Evolutionary conservation across 108 stramenopile species (phyloP), one percentile per base, ranked within the genome.

Genomic region (Fragilariopsis cylindrus): DNA sequence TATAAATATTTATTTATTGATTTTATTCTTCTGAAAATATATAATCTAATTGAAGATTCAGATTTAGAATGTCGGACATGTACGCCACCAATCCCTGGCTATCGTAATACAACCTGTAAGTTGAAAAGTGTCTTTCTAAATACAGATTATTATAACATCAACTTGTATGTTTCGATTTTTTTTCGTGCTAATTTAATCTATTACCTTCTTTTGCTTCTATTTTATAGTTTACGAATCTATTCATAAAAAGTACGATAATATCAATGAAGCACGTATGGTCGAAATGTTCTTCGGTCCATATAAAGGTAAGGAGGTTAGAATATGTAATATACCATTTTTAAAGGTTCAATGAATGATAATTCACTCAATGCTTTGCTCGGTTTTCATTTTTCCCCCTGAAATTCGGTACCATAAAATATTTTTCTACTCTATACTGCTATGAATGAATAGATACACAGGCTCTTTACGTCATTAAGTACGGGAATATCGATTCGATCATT

Each of bases 231-330:
- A 50, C 12, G 48, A 68, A 52, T 52, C 48, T 3, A 50, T 40
- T 0, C 7, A 65, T 19, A 11, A 65, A 1, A 1, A 68, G 21
- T 16, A 48, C 48, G 67, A 68, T 11, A 47, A 48, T 9, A 16
- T 7, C 3, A 65, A 46, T 44, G 65, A 46, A 43, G 65, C 65
- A 18, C 65, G 65, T 5, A 68, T 68, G 48, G 16, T 68, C 48
- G 67, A 68, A 1, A 52, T 68, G 67, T 68, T 68, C 39, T 68
- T 68, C 18, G 67, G 67, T 50, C 67, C 67, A 39, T 68, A 68
- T 44, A 19, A 18, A 19, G 30, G 30, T 30, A 30, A 30, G 30
- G 30, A 30, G 30, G 30, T 30, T 30, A 2, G 30, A 30, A 30
- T 30, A 30, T 30, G 30, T 30, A 30, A 30, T 30, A 30, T 30